Percentiles rank a stretch among this genome's conserved stretches.
These are phyloP conservation scores for Epichloe scottii DNA, from an alignment of 2,329 filamentous ascomycete species.

Conservation along the genomic window DNA sequence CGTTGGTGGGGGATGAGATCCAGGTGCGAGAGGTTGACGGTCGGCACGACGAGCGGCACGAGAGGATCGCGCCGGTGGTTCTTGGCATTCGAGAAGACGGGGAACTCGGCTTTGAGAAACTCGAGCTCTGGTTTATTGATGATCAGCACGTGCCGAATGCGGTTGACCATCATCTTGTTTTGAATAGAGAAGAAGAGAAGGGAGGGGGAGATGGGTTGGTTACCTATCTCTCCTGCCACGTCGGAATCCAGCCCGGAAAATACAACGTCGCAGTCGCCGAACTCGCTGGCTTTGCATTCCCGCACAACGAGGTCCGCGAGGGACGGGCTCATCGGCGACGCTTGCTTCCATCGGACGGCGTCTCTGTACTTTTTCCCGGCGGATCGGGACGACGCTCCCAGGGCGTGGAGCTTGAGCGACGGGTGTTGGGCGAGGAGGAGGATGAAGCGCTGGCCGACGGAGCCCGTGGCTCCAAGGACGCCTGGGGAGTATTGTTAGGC, in stretches of 20 bases:
- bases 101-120: constrained; percentile 76
- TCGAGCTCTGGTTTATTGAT: constrained; percentile 54
- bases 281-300: constrained; percentile 71
- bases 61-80: constrained; percentile 87
- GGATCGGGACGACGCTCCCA: constrained; percentile 80
- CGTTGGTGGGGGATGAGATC: constrained; percentile 83
- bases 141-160: constrained; percentile 12
- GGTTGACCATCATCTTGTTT: too few species aligned
- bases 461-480: constrained; percentile 85
- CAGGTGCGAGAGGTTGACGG: constrained; percentile 82
- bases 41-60: constrained; percentile 87
- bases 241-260: constrained; percentile 90
- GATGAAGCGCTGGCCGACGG: constrained; percentile 91
- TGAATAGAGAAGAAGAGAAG: not conserved
- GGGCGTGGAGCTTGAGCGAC: constrained; percentile 71
- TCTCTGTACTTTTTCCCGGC: constrained; percentile 91
- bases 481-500: constrained; percentile 24
- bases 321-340: constrained; percentile 60
- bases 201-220: not conserved
- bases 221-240: constrained; percentile 84
- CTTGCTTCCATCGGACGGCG: constrained; percentile 92
- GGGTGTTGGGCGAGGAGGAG: constrained; percentile 82
- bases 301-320: constrained; percentile 72
- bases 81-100: constrained; percentile 95
- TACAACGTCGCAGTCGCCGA: constrained; percentile 80